Evolutionary conservation across 441 rosid genomes (phyloP), one percentile per base, ranked within the genome.

Genomic region (Gossypium trilobum): DNA sequence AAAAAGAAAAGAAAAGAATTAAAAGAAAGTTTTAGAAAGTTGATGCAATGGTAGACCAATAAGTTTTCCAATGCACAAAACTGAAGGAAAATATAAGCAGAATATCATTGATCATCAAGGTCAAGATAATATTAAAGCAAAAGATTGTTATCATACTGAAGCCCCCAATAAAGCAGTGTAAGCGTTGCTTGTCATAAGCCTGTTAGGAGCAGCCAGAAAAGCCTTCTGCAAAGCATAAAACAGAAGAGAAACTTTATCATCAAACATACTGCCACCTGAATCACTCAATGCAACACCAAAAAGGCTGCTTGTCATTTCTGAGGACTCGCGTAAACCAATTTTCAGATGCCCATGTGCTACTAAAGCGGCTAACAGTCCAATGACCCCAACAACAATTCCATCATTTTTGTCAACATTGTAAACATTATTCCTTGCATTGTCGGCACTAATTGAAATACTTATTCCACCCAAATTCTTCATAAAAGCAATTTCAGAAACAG

Each of bases 381-480:
- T 88, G 77, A 95, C 85, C 74, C 93, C 92, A 73, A 91, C 95
- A 78, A 91, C 83, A 72, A 89, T 85, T 13, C 94, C 98, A 80
- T 95, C 98, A 52, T 83, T 86, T 82, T 83, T 87, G 79, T 96
- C 98, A 67, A 86, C 82, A 78, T 93, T 93, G 86, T 90, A 90
- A 72, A 86, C 93, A 61, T 96, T 96, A 78, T 96, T 96, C 83
- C 99, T 90, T 57, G 97, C 99, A 81, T 86, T 96, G 79, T 91
- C 92, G 36, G 97, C 96, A 76, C 92, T 93, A 75, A 96, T 93
- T 44, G 93, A 89, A 82, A 93, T 91, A 82, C 87, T 86, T 82
- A 93, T 96, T 68, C 99, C 98, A 78, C 99, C 98, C 80, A 93
- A 82, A 77, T 86, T 88, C 78, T 81, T 85, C 71, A 73, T 31